These are phyloP conservation scores for Sophora flavescens DNA, from an alignment of 306 rosid species.

Conservation along the genomic window DNA sequence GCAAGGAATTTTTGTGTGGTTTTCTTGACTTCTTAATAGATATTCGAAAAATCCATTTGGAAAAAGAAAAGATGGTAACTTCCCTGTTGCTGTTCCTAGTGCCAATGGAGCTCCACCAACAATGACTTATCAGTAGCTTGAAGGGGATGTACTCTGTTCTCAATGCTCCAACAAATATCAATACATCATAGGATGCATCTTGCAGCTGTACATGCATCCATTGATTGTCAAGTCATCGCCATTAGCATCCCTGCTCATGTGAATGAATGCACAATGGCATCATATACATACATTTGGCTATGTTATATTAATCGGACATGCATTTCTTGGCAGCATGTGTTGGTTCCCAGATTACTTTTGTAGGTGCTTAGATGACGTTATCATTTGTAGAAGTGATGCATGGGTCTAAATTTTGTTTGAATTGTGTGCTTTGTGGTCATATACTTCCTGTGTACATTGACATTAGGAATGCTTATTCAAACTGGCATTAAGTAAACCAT, in stretches of 20 bases:
- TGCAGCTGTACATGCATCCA: conserved; percentile 99
- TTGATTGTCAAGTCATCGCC: conserved; percentile 94
- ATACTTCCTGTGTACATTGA: conserved; percentile 58
- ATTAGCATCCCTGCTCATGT: conserved; percentile 85
- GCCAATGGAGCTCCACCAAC: conserved; percentile 78
- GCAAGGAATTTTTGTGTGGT: conserved; percentile 41
- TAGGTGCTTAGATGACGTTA: conserved; percentile 58
- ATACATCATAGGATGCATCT: conserved; percentile 97
- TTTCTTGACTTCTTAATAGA: conserved; percentile 73
- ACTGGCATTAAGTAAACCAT: conserved; percentile 40
- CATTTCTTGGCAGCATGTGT: conserved; percentile 71
- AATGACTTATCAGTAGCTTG: conserved; percentile 85
- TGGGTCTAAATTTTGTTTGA: conserved; percentile 62
- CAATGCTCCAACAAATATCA: conserved; percentile 77
- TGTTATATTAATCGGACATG: conserved; percentile 78
- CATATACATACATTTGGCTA: conserved; percentile 85
- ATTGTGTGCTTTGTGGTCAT: conserved; percentile 57
- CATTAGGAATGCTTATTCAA: conserved; percentile 64
- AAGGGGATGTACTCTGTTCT: conserved; percentile 98
- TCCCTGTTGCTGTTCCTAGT: conserved; percentile 60
- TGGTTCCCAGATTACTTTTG: conserved; percentile 56
- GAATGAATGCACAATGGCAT: conserved; percentile 90
- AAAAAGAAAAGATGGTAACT: conserved; percentile 79
- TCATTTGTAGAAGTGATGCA: conserved; percentile 71
- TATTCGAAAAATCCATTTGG: conserved; percentile 98